Conservation (phyloP, 106 monocot species). For the Acorus gramineus region DNA sequence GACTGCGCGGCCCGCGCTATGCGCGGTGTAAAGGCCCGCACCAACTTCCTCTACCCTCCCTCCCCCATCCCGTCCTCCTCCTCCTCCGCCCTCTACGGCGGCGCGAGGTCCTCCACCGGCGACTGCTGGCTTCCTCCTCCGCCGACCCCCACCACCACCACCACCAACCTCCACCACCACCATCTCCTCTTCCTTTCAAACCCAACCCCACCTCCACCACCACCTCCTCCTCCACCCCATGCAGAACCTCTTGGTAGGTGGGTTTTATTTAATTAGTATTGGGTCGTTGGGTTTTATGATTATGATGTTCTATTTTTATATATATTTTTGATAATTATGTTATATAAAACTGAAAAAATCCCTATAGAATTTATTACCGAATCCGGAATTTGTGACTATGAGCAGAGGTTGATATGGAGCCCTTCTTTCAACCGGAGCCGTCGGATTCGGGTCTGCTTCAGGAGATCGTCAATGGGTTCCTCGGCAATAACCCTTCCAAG, state of each 20-base stretch:
- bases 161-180: background rate
- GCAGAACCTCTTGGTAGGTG: background rate
- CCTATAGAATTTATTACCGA: background rate
- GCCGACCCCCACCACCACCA: too few relatives aligned
- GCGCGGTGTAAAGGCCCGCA: slow-evolving; percentile 70
- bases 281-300: too few relatives aligned
- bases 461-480: slow-evolving; percentile 39
- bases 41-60: slow-evolving; percentile 45
- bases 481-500: background rate
- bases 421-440: slow-evolving; percentile 25
- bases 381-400: background rate
- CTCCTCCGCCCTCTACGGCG: too few relatives aligned
- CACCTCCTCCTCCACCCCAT: background rate
- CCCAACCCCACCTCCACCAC: background rate
- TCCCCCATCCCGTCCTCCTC: background rate
- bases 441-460: slow-evolving; percentile 50
- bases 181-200: background rate
- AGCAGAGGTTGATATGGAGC: background rate
- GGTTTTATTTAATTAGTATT: too few relatives aligned
- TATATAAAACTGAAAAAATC: too few relatives aligned
- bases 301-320: too few relatives aligned
- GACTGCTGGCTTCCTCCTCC: background rate
- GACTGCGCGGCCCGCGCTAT: slow-evolving; percentile 69
- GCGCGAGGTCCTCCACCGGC: background rate
- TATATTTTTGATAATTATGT: too few relatives aligned